These are phyloP conservation scores for Orychophragmus violaceus DNA, from an alignment of 345 rosid species.

Conservation along the genomic window DNA sequence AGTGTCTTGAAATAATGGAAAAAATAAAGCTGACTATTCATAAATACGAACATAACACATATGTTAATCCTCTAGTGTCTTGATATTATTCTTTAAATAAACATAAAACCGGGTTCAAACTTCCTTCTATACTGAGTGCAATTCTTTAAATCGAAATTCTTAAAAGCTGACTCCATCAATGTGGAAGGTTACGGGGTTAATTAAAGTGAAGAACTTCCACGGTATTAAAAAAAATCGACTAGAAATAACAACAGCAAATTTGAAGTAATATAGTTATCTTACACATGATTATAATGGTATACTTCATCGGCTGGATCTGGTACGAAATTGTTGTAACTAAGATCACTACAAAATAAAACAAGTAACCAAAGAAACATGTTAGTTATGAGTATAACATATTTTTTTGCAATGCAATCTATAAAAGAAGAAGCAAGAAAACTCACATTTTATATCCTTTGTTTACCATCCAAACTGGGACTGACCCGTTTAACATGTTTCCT, in stretches of 20 bases:
- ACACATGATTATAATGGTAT: slow-evolving; percentile 38
- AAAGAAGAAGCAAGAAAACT: slow-evolving; percentile 9
- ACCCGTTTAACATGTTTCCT: slow-evolving; percentile 39
- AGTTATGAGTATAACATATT: neutral
- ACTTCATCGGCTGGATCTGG: slow-evolving; percentile 27
- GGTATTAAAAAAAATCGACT: no score
- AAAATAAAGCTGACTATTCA: neutral
- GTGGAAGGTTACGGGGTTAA: no score
- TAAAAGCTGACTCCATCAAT: no score
- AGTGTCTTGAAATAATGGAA: neutral
- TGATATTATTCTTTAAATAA: no score
- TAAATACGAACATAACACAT: neutral
- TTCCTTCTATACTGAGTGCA: no score
- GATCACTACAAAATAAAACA: slow-evolving; percentile 47
- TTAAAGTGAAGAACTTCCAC: no score
- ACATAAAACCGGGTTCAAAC: no score
- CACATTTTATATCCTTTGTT: slow-evolving; percentile 39
- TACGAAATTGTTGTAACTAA: slow-evolving; percentile 54
- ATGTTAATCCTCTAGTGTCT: no score
- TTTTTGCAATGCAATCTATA: neutral
- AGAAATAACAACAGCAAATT: neutral
- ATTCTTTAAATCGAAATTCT: no score
- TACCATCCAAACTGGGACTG: slow-evolving; percentile 41
- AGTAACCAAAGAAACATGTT: neutral
- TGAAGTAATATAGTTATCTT: neutral